Percentiles rank a stretch among this genome's conserved stretches.
phyloP scores from a whole-genome alignment of 1,139 yeast genomes.

The Wickerhamomyces sp. region DNA sequence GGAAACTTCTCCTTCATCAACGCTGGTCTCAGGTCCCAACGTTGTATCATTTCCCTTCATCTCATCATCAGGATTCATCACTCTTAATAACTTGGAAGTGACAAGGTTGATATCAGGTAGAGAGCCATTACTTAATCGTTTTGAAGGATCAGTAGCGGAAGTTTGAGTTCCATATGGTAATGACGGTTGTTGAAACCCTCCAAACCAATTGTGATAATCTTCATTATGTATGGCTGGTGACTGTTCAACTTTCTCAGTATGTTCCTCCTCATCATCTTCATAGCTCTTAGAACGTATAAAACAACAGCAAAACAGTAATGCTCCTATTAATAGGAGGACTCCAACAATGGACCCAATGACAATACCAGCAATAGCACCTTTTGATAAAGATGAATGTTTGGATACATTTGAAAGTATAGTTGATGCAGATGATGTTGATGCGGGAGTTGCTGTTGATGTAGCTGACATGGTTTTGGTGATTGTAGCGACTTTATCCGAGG shows the following conservation, averaged over 20 bases:
- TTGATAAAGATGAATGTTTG: slow-evolving; percentile 12
- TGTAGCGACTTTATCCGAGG: neutral
- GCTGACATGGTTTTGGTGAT: neutral
- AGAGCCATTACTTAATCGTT: slow-evolving; percentile 1
- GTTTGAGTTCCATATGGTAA: neutral
- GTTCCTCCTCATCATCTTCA: slow-evolving; percentile 14
- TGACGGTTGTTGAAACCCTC: neutral
- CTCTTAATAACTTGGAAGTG: neutral
- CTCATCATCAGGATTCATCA: neutral
- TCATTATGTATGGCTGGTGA: neutral
- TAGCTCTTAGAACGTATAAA: slow-evolving; percentile 31
- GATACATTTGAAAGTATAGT: slow-evolving; percentile 1
- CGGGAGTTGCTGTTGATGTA: slow-evolving; percentile 7
- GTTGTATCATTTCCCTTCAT: neutral
- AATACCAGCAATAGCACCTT: slow-evolving; percentile 73
- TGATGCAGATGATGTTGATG: slow-evolving; percentile 10
- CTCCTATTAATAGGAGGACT: slow-evolving; percentile 32
- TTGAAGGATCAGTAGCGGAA: neutral
- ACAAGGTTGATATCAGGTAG: neutral
- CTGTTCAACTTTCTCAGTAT: no score
- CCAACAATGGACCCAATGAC: slow-evolving; percentile 63
- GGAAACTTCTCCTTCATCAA: neutral
- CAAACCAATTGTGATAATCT: neutral
- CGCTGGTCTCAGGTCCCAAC: neutral
- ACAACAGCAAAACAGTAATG: slow-evolving; percentile 31